A percentile compares a stretch with the other conserved stretches of the same genome.
Evolutionary conservation across 345 rosid genomes (phyloP).

Genomic region (Pugionium cornutum): DNA sequence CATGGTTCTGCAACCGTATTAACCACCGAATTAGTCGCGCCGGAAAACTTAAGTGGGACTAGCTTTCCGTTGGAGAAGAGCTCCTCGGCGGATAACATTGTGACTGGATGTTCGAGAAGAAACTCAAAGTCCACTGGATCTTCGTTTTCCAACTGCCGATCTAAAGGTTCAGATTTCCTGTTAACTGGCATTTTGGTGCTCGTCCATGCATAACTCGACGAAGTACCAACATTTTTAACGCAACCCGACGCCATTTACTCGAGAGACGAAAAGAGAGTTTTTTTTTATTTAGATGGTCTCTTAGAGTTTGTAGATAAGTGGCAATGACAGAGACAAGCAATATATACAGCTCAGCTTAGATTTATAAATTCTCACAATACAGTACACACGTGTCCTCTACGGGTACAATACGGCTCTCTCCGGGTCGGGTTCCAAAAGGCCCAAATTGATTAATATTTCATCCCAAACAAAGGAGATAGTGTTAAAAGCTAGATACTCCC

Average conservation of each 20-base stretch:
- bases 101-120: slow-evolving; percentile 72
- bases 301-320: slow-evolving; percentile 42
- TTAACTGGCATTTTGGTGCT: too few species aligned
- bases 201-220: slow-evolving; percentile 51
- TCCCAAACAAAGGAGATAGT: too few species aligned
- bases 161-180: slow-evolving; percentile 34
- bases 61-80: slow-evolving; percentile 87
- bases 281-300: too few species aligned
- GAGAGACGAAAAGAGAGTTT: slow-evolving; percentile 14
- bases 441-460: not conserved
- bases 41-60: slow-evolving; percentile 66
- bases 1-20: slow-evolving; percentile 40
- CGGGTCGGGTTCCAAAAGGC: not conserved
- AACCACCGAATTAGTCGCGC: slow-evolving; percentile 12
- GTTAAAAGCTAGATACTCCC: too few species aligned
- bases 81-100: slow-evolving; percentile 92
- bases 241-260: slow-evolving; percentile 77
- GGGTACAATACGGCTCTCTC: not conserved
- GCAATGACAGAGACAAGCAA: slow-evolving; percentile 38
- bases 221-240: slow-evolving; percentile 60
- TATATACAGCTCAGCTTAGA: slow-evolving; percentile 35
- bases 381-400: slow-evolving; percentile 30
- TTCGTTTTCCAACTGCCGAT: slow-evolving; percentile 31
- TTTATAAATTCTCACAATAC: not conserved
- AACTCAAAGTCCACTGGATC: slow-evolving; percentile 81